Conservation (phyloP, 1,284 basidiomycete genomes). For the Heterobasidion annosum region DNA sequence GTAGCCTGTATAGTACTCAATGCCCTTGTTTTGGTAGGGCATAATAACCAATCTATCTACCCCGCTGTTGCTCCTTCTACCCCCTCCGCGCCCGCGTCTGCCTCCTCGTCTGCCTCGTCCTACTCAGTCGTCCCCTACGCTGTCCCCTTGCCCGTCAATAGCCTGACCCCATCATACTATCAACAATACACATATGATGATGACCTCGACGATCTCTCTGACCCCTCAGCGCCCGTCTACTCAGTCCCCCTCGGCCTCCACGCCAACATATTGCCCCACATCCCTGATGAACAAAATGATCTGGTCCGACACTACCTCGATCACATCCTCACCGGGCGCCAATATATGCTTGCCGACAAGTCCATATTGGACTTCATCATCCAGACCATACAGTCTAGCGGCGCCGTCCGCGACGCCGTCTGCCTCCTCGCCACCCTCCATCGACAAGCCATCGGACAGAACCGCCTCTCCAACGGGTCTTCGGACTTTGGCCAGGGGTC, state of each 20-base stretch:
- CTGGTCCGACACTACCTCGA: conserved; percentile 35
- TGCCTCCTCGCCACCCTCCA: conserved; percentile 49
- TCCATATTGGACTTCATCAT: conserved; percentile 32
- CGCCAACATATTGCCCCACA: conserved; percentile 15
- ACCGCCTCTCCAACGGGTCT: background rate
- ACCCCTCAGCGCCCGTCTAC: conserved; percentile 4
- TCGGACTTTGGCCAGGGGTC: background rate
- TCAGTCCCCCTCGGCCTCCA: conserved; percentile 8
- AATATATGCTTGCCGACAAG: conserved; percentile 57
- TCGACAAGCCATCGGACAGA: conserved; percentile 17
- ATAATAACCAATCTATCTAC: conserved; percentile 20
- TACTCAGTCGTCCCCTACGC: background rate
- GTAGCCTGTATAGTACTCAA: conserved; percentile 58
- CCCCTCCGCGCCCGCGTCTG: conserved; percentile 8
- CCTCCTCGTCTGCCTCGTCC: background rate
- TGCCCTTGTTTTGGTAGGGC: conserved; percentile 44
- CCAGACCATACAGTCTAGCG: conserved; percentile 33
- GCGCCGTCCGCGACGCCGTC: conserved; percentile 39
- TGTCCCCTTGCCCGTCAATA: conserved; percentile 5
- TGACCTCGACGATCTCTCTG: conserved; percentile 10
- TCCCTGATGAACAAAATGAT: conserved; percentile 18
- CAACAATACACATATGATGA: conserved; percentile 9
- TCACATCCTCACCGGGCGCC: conserved; percentile 44
- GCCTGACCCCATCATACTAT: conserved; percentile 9
- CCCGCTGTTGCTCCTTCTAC: conserved; percentile 11